Evolutionary conservation across 805 yeast genomes (phyloP).

Genomic region (Sugiyamaella boreocaroliniensis): DNA sequence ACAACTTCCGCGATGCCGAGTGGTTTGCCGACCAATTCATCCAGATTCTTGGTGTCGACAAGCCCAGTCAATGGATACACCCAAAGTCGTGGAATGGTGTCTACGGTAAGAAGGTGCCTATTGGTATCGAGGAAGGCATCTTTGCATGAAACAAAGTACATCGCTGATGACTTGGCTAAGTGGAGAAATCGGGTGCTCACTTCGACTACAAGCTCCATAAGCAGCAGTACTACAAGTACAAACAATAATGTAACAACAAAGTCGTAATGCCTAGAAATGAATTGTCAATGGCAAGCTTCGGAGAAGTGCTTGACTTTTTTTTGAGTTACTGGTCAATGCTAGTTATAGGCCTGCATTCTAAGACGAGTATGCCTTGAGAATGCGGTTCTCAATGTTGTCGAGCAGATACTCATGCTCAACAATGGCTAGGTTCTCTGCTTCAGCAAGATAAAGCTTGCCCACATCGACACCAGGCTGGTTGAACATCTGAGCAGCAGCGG

Average conservation of each 20-base stretch:
- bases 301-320: too few species aligned
- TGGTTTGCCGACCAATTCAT: conserved; percentile 38
- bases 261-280: background rate
- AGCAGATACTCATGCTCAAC: conserved; percentile 50
- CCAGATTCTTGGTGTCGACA: conserved; percentile 23
- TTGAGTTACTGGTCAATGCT: background rate
- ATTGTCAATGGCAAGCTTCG: too few species aligned
- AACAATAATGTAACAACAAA: background rate
- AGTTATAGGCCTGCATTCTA: background rate
- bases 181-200: too few species aligned
- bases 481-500: conserved; percentile 44
- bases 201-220: too few species aligned
- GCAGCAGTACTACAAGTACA: background rate
- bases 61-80: conserved; percentile 34
- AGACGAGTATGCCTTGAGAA: conserved; percentile 18
- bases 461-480: conserved; percentile 46
- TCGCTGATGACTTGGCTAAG: background rate
- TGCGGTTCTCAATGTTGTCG: conserved; percentile 55
- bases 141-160: conserved; percentile 50
- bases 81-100: conserved; percentile 84
- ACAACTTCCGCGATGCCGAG: conserved; percentile 68
- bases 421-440: conserved; percentile 70
- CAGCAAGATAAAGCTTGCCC: conserved; percentile 55
- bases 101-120: conserved; percentile 68
- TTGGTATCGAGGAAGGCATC: conserved; percentile 70